Evolutionary conservation across 2,329 filamentous ascomycete species (phyloP).

Genomic region (Talaromyces sp.): DNA sequence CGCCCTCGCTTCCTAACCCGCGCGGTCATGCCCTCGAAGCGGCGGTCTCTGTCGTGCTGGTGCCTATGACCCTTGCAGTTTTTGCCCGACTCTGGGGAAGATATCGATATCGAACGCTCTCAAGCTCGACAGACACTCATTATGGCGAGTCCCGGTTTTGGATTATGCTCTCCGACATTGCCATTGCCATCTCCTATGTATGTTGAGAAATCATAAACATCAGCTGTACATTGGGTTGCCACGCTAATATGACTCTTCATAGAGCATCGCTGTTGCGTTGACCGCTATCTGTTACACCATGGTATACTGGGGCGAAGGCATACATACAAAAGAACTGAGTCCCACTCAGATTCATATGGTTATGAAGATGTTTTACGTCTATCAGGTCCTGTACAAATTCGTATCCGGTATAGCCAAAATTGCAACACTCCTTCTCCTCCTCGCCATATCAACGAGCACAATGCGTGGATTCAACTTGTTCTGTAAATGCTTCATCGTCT

Average conservation of each 20-base stretch:
- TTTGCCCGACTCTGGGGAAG: constrained; percentile 8
- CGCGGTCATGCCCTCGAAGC: neutral
- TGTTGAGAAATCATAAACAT: neutral
- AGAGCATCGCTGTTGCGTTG: constrained; percentile 5
- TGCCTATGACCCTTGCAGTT: constrained; percentile 5
- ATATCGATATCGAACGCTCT: constrained; percentile 7
- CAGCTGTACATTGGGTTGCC: neutral
- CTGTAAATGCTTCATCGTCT: constrained; percentile 8
- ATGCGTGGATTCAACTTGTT: constrained; percentile 1
- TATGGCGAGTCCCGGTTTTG: constrained; percentile 7
- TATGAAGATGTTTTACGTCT: constrained; percentile 7
- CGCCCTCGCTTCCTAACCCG: neutral
- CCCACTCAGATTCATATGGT: neutral
- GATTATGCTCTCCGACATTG: constrained; percentile 9
- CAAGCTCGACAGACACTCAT: constrained; percentile 1
- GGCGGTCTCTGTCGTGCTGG: constrained; percentile 1
- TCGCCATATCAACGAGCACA: neutral
- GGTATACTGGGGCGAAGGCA: constrained; percentile 9
- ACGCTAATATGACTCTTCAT: neutral
- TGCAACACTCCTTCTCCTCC: neutral
- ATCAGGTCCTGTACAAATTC: constrained; percentile 11
- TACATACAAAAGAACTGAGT: constrained; percentile 3
- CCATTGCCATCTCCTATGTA: constrained; percentile 3
- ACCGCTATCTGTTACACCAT: constrained; percentile 2
- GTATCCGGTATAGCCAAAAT: constrained; percentile 9